Evolutionary conservation across 495 filamentous ascomycete species (phyloP), one percentile per base, ranked within the genome.

Genomic region (Schizothecium vesticola): DNA sequence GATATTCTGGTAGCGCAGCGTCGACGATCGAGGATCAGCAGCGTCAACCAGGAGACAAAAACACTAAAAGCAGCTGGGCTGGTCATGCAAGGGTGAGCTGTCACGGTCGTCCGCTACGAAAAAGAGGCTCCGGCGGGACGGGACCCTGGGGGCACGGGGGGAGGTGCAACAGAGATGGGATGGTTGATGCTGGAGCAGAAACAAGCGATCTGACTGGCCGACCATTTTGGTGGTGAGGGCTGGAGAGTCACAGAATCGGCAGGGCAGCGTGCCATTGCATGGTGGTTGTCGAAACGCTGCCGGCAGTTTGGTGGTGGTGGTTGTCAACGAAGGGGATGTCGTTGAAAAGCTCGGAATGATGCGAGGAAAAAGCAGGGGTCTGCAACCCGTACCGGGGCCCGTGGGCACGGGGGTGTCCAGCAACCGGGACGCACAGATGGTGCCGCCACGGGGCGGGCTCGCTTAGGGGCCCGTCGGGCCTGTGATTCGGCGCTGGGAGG

Each of bases 401-500:
- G 65, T 67, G 65, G 29, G 65, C 31, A 55, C 65, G 65, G 65
- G 59, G 65, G 28, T 57, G 22, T 29, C 25, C 31, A 29, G 57
- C 43, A 51, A 61, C 65, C 65, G 65, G 65, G 58, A 33, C 58
- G 65, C 65, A 67, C 65, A 31, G 65, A 36, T 28, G 56, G 26
- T 4, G 55, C 56, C 51, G 67, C 56, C 31, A 19, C 31, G 28
- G 56, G 58, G 33, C 56, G 28, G 64, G 56, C 55, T 59, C 28
- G 61, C 61, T 64, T 64, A 65, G 64, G 25, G 23, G 22, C 9
- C 64, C 58, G 65, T 66, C 66, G 26, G 60, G 59, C 56, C 28
- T 68, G 28, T 69, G 61, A 69, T 69, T 69, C 61, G 67, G 61
- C 56, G 24, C 56, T 4, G 55, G 24, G 51, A 24, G 51, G 64